Evolutionary conservation across 2,329 filamentous ascomycete species (phyloP).

Genomic region (Alternaria sp.): DNA sequence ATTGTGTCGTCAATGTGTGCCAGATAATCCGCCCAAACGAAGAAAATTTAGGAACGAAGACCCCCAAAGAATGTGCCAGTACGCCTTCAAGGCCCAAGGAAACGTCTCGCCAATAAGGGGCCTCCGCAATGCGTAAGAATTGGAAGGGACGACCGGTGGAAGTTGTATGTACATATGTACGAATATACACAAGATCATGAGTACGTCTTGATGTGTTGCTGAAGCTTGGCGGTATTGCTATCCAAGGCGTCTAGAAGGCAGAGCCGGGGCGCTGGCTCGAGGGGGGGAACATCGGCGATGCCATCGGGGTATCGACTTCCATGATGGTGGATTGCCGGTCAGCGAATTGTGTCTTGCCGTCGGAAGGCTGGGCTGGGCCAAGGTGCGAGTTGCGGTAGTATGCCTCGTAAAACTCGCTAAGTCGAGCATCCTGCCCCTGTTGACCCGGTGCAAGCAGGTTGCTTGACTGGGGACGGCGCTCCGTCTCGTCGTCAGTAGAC

Average conservation of each 20-base stretch:
- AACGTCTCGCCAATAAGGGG: not conserved
- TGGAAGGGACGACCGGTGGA: not conserved
- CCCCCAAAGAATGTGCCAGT: not conserved
- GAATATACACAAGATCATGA: not conserved
- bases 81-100: not conserved
- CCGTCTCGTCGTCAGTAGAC: slow-evolving; percentile 18
- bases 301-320: slow-evolving; percentile 36
- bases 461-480: slow-evolving; percentile 20
- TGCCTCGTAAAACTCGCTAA: slow-evolving; percentile 50
- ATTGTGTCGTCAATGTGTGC: not conserved
- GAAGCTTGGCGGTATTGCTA: not conserved
- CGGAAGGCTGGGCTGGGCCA: slow-evolving; percentile 10
- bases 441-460: slow-evolving; percentile 24
- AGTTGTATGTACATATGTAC: not conserved
- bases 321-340: slow-evolving; percentile 36
- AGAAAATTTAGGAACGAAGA: not conserved
- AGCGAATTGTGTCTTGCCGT: slow-evolving; percentile 15
- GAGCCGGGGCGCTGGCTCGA: slow-evolving; percentile 25
- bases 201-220: not conserved
- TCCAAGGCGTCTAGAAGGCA: slow-evolving; percentile 21
- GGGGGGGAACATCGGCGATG: slow-evolving; percentile 28
- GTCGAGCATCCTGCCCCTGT: slow-evolving; percentile 28
- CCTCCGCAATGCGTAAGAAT: not conserved
- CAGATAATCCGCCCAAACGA: not conserved
- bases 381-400: slow-evolving; percentile 46